Evolutionary conservation across 2,329 filamentous ascomycete species (phyloP), one percentile per base, ranked within the genome.

Genomic region (Diaporthe sp.): DNA sequence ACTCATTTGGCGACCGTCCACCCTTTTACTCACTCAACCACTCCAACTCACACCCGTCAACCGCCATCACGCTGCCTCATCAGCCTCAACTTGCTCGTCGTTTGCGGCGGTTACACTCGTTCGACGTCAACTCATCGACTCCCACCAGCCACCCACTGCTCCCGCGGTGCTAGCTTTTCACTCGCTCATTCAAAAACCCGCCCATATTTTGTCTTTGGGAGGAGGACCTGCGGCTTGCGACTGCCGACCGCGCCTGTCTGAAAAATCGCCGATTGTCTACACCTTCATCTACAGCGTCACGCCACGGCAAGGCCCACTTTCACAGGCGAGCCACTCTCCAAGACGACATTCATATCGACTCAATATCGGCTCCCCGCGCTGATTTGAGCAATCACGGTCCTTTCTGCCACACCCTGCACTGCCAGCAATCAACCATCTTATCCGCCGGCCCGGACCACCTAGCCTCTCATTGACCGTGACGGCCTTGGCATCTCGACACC

Each of bases 371-470:
- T 49, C 25, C n/a, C 46, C 39, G 55, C 53, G 55, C 67, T 55
- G 62, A 70, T 75, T 68, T 57, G 59, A 68, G 59, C 74, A 72
- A 46, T 51, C 70, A 75, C 74, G 61, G 74, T 73, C 69, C 22
- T 57, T 73, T 73, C 74, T 62, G 31, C 51, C 57, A 61, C 53
- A 42, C 49, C 72, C 72, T 65, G 51, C 57, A 46, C 55, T 74
- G 61, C 44, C 51, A 68, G 53, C 31, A 46, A 69, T 57, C 61
- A 71, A 72, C 49, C 46, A 62, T 44, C 44, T 69, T 70, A 75
- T 75, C 75, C 75, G 75, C 75, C 39, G 75, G 75, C 44, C 42
- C 75, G 75, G 75, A 76, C 59, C 53, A 73, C n/a, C 73, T n/a
- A 68, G 61, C 67, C 69, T 53, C 65, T 75, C 75, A 55, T 74